Evolutionary conservation across 306 rosid species (phyloP).

Genomic region (Neltuma alba): DNA sequence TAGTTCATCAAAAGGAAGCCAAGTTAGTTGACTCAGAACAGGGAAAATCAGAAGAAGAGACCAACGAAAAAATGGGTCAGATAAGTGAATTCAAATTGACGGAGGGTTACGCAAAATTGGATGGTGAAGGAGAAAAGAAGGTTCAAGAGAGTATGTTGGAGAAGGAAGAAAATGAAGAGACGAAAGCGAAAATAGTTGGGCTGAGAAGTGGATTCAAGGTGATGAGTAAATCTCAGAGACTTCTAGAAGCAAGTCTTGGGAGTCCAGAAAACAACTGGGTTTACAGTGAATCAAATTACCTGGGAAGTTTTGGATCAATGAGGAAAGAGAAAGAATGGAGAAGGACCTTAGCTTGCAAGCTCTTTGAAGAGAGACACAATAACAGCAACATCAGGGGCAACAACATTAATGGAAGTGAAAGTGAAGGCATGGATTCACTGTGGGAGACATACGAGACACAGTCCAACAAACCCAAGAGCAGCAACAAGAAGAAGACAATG

Average conservation of each 20-base stretch:
- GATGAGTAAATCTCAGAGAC: slow-evolving; percentile 37
- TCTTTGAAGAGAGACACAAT: slow-evolving; percentile 80
- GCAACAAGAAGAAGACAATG: slow-evolving; percentile 8
- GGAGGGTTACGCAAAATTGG: background rate
- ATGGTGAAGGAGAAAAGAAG: background rate
- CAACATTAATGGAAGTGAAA: slow-evolving; percentile 55
- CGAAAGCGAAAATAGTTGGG: background rate
- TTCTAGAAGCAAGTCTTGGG: slow-evolving; percentile 36
- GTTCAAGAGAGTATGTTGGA: background rate
- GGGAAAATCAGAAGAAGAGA: background rate
- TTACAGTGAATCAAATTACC: slow-evolving; percentile 34
- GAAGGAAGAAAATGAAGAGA: slow-evolving; percentile 45
- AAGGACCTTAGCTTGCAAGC: slow-evolving; percentile 91
- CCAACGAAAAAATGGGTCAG: background rate
- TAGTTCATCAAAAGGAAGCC: background rate
- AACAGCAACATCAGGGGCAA: slow-evolving; percentile 28
- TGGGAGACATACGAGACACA: slow-evolving; percentile 88
- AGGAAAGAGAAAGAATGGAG: slow-evolving; percentile 96
- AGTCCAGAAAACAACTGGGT: slow-evolving; percentile 46
- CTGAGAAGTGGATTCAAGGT: background rate
- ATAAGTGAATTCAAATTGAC: background rate
- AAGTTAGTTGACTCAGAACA: background rate
- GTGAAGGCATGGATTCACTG: slow-evolving; percentile 91
- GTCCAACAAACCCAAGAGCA: slow-evolving; percentile 19
- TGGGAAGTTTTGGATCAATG: slow-evolving; percentile 79